phyloP scores from a whole-genome alignment of 129 eudicot species.

The Escallonia herrerae region DNA sequence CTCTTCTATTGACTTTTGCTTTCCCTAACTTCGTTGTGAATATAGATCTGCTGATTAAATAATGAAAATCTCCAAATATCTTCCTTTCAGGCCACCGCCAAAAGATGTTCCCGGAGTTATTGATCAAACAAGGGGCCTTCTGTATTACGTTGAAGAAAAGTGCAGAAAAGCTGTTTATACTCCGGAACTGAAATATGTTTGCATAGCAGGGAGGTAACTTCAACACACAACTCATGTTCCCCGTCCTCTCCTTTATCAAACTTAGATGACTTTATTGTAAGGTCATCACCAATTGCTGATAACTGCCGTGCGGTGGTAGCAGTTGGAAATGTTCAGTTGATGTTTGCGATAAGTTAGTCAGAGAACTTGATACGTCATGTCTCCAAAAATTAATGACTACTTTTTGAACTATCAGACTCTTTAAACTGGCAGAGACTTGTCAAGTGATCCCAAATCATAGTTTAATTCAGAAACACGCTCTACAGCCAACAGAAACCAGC shows the following conservation, averaged over 20 bases:
- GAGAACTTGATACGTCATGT: too few relatives aligned
- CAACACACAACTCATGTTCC: not conserved
- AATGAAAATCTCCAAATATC: conserved; percentile 1
- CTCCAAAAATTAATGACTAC: too few relatives aligned
- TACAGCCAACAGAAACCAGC: too few relatives aligned
- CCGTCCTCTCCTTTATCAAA: not conserved
- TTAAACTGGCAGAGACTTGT: too few relatives aligned
- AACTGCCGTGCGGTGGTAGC: too few relatives aligned
- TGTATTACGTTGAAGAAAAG: conserved; percentile 72
- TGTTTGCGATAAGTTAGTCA: too few relatives aligned
- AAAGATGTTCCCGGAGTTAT: conserved; percentile 85
- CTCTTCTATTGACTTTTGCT: not conserved
- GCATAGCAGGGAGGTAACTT: conserved; percentile 86
- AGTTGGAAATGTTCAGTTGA: too few relatives aligned
- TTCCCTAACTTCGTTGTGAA: not conserved
- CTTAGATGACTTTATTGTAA: too few relatives aligned
- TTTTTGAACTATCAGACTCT: too few relatives aligned
- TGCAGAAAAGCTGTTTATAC: conserved; percentile 83
- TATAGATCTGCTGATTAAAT: not conserved
- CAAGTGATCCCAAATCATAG: too few relatives aligned
- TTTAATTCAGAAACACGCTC: too few relatives aligned
- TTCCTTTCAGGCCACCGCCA: conserved; percentile 67
- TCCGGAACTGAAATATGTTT: conserved; percentile 74
- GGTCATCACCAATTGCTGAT: too few relatives aligned
- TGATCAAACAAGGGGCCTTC: conserved; percentile 95